These are phyloP conservation scores for Leucosporidium yakuticum DNA, from an alignment of 768 basidiomycete genomes.

Conservation along the genomic window DNA sequence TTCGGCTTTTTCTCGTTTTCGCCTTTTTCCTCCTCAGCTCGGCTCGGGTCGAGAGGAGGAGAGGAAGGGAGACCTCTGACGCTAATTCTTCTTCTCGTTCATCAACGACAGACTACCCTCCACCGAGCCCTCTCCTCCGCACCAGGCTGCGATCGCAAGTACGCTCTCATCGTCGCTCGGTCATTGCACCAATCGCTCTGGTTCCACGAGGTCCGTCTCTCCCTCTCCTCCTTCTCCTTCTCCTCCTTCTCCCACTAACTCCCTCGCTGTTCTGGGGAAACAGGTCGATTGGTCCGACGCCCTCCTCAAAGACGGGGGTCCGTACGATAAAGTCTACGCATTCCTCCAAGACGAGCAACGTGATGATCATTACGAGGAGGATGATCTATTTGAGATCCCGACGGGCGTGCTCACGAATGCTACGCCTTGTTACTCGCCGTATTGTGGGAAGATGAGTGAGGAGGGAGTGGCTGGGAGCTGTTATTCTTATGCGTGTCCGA, in stretches of 20 bases:
- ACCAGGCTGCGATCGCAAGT: conserved; percentile 48
- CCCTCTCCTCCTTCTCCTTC: no score
- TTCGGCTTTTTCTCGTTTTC: neutral
- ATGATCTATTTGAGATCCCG: conserved; percentile 54
- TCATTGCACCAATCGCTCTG: conserved; percentile 87
- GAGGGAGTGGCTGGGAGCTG: neutral
- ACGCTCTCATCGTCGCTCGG: conserved; percentile 79
- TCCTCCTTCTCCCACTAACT: no score
- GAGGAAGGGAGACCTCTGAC: no score
- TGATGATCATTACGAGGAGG: conserved; percentile 33
- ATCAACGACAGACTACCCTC: neutral
- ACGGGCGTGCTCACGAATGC: conserved; percentile 85
- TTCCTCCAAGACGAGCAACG: conserved; percentile 65
- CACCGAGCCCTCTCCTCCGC: neutral
- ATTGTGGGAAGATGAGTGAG: conserved; percentile 11
- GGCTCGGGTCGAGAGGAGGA: neutral
- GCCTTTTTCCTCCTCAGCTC: no score
- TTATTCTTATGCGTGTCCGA: conserved; percentile 22
- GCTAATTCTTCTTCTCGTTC: no score
- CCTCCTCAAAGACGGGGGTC: conserved; percentile 55
- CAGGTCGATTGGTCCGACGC: conserved; percentile 82
- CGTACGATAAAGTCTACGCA: conserved; percentile 59
- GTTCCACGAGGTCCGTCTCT: conserved; percentile 62
- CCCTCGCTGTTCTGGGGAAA: no score
- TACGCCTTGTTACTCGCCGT: conserved; percentile 79